Percentiles rank a stretch among this genome's conserved stretches.
These are phyloP conservation scores for Coelastrella sp. DNA, from an alignment of 139 green algal species.

Conservation along the genomic window DNA sequence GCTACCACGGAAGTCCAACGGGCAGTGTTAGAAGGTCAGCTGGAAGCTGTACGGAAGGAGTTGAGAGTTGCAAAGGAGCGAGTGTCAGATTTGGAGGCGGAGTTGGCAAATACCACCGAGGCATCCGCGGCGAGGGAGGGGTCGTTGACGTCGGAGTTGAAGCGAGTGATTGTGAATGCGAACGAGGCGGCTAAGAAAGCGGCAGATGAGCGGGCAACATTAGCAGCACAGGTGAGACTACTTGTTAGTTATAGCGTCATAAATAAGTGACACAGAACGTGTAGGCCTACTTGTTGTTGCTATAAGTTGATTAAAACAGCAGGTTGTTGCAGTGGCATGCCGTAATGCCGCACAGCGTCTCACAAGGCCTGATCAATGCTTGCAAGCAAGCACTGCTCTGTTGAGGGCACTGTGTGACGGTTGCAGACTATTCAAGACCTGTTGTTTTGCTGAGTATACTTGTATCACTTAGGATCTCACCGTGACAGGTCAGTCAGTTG, in stretches of 20 bases:
- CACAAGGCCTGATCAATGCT: too few species aligned
- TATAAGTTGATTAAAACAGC: too few species aligned
- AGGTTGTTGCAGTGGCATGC: too few species aligned
- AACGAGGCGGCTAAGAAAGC: not conserved
- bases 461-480: too few species aligned
- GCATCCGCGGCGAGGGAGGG: not conserved
- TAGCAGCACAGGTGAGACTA: conserved; percentile 5
- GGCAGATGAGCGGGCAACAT: not conserved
- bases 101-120: not conserved
- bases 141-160: not conserved
- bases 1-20: not conserved
- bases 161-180: not conserved
- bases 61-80: not conserved
- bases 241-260: not conserved
- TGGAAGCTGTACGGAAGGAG: not conserved
- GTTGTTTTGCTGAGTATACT: too few species aligned
- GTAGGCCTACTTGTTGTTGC: not conserved
- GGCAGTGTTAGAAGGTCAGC: not conserved
- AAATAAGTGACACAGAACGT: not conserved
- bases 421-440: too few species aligned
- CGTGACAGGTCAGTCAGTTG: too few species aligned
- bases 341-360: too few species aligned
- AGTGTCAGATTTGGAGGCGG: not conserved
- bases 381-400: too few species aligned
- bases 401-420: too few species aligned